phyloP scores from a whole-genome alignment of 2,329 filamentous ascomycete genomes.

The Helicocarpus griseus region DNA sequence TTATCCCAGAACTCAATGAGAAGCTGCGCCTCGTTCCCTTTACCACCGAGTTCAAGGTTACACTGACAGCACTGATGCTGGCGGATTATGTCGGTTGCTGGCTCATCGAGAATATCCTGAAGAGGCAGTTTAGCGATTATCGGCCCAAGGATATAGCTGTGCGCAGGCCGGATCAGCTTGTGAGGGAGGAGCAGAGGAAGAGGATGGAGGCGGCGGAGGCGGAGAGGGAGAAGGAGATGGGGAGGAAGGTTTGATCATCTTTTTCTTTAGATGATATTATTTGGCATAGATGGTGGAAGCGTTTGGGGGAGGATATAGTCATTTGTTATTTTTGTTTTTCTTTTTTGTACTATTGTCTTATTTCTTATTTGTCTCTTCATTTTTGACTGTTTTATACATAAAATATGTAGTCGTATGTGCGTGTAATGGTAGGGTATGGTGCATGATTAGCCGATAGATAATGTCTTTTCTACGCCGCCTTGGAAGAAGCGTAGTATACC shows the following conservation, averaged over 20 bases:
- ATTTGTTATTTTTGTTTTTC: neutral
- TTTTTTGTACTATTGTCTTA: neutral
- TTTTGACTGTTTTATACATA: constrained; percentile 6
- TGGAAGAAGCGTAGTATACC: too few relatives aligned
- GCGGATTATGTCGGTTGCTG: constrained; percentile 82
- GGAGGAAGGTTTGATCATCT: constrained; percentile 14
- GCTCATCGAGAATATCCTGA: constrained; percentile 76
- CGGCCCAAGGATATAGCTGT: constrained; percentile 87
- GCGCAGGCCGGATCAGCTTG: constrained; percentile 75
- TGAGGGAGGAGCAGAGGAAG: constrained; percentile 62
- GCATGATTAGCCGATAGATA: neutral
- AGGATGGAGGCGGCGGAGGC: constrained; percentile 44
- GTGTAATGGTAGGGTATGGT: neutral
- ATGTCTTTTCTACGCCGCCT: too few relatives aligned
- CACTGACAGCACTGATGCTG: constrained; percentile 75
- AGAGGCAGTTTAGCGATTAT: constrained; percentile 80
- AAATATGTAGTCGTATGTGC: neutral
- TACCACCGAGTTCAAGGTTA: constrained; percentile 75
- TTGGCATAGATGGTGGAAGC: neutral
- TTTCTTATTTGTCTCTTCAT: neutral
- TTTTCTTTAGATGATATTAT: neutral
- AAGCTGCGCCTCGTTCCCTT: constrained; percentile 90
- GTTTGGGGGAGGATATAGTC: neutral
- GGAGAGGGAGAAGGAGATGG: constrained; percentile 29
- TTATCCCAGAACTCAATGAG: constrained; percentile 90